Conservation (phyloP, 495 filamentous ascomycete genomes). For the Penicillium tannophilum region DNA sequence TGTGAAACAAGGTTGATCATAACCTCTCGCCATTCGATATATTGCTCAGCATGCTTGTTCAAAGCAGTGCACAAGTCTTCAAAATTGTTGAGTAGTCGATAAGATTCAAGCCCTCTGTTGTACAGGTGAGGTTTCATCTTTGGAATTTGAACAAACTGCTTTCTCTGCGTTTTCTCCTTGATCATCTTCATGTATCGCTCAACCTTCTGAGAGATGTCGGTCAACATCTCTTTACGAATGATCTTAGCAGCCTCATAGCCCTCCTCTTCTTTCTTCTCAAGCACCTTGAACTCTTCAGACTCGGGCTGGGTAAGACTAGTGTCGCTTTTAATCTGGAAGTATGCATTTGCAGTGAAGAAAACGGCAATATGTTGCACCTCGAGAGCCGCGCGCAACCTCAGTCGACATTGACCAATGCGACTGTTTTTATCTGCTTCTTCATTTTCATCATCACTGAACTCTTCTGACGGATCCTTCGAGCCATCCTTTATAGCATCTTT, state of each 20-base stretch:
- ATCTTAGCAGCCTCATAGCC: conserved; percentile 75
- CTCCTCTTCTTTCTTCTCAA: conserved; percentile 70
- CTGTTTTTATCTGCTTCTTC: conserved; percentile 49
- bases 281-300: conserved; percentile 62
- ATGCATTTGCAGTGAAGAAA: conserved; percentile 83
- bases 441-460: conserved; percentile 45
- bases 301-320: conserved; percentile 59
- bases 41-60: conserved; percentile 66
- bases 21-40: conserved; percentile 72
- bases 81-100: conserved; percentile 56
- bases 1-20: conserved; percentile 69
- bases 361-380: conserved; percentile 79
- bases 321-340: conserved; percentile 78
- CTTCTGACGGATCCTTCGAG: conserved; percentile 13
- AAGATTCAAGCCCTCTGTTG: conserved; percentile 63
- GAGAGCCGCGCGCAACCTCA: conserved; percentile 68
- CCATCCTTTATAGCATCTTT: conserved; percentile 20
- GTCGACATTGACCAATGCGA: conserved; percentile 59
- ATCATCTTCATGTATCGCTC: conserved; percentile 44
- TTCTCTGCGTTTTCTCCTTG: conserved; percentile 43
- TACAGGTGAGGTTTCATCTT: conserved; percentile 53
- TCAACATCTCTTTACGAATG: conserved; percentile 74
- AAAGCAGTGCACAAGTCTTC: conserved; percentile 57
- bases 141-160: conserved; percentile 66
- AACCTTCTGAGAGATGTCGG: conserved; percentile 55